Base-by-base conservation (phyloP, 2,329 filamentous ascomycete genomes). In the Lasiodiplodia gonubiensis region DNA sequence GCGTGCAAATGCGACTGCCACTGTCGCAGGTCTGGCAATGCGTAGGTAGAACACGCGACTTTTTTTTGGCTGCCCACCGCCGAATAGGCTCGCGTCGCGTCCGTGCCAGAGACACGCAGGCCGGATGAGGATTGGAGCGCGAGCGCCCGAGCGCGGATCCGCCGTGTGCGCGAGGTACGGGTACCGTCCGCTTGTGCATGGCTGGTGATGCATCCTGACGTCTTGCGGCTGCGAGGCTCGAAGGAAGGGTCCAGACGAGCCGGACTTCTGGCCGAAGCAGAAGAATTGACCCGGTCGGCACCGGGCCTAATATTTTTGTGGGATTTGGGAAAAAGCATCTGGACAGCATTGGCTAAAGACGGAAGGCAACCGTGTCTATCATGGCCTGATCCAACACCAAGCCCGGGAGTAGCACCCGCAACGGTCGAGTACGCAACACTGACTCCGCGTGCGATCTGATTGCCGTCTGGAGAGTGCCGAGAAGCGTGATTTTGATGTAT, bases 351-450 rank as follows among this genome's bases (percentile, higher is more conserved):
- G 37, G 53, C 54, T 60, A 2, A 52, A 52, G 27, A 30, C 49
- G 52, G 54, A 30, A 67, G 49, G 27, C 25, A 25, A 48, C 48
- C 42, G 64, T 51, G 59, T 46, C 64, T 51, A 67, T 67, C 53
- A 67, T 67, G 64, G 54, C 64, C 64, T 67, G 64, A 67, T 66
- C 53, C 35, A 57, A 51, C 52, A 66, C 37, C 64, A 60, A 23
- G 54, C 42, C 46, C 64, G 64, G 64, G 25, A 54, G 64, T 48
- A 37, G 33, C 54, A 53, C 54, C 64, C 64, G 54, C 64, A 60
- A 53, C 46, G 64, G 53, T 49, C 64, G 21, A 51, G 48, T 53
- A 55, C 52, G 64, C 64, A 49, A 37, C 53, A 46, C 16, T 35
- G 52, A n/a, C 64, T 46, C 35, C 63, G 42, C 51, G 51, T 39